Conservation (phyloP, 441 rosid genomes). For the Sinapis alba region DNA sequence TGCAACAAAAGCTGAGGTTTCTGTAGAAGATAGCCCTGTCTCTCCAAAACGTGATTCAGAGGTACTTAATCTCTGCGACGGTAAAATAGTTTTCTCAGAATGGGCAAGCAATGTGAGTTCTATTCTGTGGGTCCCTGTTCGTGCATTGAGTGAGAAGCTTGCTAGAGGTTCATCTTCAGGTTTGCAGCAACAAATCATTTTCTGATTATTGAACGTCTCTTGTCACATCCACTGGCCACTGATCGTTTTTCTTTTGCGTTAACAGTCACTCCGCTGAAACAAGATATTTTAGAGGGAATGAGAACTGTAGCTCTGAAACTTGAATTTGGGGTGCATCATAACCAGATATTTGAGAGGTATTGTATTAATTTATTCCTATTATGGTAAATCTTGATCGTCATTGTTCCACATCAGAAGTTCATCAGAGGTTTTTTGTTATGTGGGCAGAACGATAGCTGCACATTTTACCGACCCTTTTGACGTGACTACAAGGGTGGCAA, state of each 20-base stretch:
- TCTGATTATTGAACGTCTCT: slow-evolving; percentile 31
- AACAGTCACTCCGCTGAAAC: slow-evolving; percentile 71
- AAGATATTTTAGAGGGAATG: slow-evolving; percentile 91
- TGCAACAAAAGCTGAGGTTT: slow-evolving; percentile 33
- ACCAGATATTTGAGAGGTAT: slow-evolving; percentile 94
- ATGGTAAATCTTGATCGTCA: slow-evolving; percentile 18
- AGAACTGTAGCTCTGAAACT: slow-evolving; percentile 97
- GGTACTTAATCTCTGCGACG: slow-evolving; percentile 61
- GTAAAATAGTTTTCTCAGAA: slow-evolving; percentile 79
- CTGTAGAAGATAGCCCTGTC: slow-evolving; percentile 41
- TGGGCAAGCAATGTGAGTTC: slow-evolving; percentile 88
- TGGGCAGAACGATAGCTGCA: slow-evolving; percentile 87
- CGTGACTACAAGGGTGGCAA: slow-evolving; percentile 81
- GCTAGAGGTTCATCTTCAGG: slow-evolving; percentile 96
- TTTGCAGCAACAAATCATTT: slow-evolving; percentile 38
- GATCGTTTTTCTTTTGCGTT: slow-evolving; percentile 31
- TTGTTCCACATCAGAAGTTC: slow-evolving; percentile 10
- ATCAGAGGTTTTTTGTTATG: slow-evolving; percentile 14
- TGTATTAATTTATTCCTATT: slow-evolving; percentile 19
- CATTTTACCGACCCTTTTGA: slow-evolving; percentile 96
- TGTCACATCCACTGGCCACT: slow-evolving; percentile 29
- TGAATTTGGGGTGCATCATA: slow-evolving; percentile 87
- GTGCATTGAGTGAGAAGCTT: slow-evolving; percentile 75
- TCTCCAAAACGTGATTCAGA: slow-evolving; percentile 53
- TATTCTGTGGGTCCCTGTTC: slow-evolving; percentile 86